Percentiles rank a stretch among this genome's conserved stretches.
Evolutionary conservation across 352 stramenopile species (phyloP).

Genomic region (Phytophthora boehmeriae): DNA sequence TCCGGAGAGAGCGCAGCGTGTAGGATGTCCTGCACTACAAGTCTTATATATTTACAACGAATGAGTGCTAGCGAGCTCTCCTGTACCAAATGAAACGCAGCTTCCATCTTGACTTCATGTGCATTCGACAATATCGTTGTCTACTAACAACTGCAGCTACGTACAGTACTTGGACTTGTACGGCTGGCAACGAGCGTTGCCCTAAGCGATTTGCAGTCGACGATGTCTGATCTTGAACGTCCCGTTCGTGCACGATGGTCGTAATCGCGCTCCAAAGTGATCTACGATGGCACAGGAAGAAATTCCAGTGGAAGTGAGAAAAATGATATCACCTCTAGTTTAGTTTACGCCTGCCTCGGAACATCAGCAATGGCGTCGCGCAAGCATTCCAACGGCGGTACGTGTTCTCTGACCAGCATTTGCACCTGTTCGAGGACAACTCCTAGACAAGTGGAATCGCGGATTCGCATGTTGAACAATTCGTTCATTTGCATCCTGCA

Average conservation of each 20-base stretch:
- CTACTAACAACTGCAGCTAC: too few relatives aligned
- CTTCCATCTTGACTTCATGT: neutral
- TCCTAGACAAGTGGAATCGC: too few relatives aligned
- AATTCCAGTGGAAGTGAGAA: neutral
- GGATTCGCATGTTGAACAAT: too few relatives aligned
- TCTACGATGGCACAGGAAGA: neutral
- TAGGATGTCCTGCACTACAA: too few relatives aligned
- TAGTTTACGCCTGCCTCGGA: neutral
- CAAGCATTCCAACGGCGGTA: neutral
- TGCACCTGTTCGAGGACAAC: neutral
- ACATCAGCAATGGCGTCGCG: neutral
- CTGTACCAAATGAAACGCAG: constrained; percentile 42
- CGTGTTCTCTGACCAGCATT: too few relatives aligned
- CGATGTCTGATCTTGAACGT: neutral
- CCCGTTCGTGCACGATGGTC: neutral
- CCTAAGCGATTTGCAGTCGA: neutral
- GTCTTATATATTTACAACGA: constrained; percentile 17
- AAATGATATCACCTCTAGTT: constrained; percentile 2
- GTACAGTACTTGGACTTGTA: constrained; percentile 1
- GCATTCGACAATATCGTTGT: too few relatives aligned
- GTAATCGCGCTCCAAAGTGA: neutral
- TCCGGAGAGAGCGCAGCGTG: too few relatives aligned
- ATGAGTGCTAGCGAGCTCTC: constrained; percentile 24
- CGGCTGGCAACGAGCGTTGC: neutral
- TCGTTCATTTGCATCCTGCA: too few relatives aligned